phyloP scores from a whole-genome alignment of 805 yeast species.

The Candida railenensis region DNA sequence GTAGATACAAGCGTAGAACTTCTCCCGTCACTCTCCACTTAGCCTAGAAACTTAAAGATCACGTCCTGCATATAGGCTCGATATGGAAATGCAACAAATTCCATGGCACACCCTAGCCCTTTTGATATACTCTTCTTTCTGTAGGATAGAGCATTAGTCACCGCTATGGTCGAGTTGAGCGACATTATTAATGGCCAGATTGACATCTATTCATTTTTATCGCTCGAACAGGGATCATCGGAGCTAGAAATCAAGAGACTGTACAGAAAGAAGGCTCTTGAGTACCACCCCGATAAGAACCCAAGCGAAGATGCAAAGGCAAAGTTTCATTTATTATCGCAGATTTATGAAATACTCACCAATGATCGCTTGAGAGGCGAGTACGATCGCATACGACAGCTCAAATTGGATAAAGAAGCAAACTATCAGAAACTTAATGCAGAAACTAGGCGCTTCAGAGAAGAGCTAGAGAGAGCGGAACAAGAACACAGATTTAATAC shows the following conservation, averaged over 20 bases:
- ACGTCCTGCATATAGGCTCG: not conserved
- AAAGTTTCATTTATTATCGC: conserved; percentile 27
- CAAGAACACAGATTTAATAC: conserved; percentile 11
- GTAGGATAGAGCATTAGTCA: not conserved
- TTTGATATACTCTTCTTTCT: not conserved
- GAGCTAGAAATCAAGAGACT: conserved; percentile 22
- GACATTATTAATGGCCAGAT: conserved; percentile 20
- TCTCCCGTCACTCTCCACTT: too few species aligned
- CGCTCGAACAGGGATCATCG: conserved; percentile 20
- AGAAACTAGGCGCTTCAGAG: conserved; percentile 24
- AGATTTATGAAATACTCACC: conserved; percentile 30
- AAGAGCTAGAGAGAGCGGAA: conserved; percentile 27
- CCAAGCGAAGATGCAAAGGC: conserved; percentile 21
- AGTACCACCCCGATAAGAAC: conserved; percentile 43
- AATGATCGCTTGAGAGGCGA: conserved; percentile 20
- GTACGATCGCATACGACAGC: conserved; percentile 29
- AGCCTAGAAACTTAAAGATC: too few species aligned
- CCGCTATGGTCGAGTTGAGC: not conserved
- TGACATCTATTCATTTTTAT: conserved; percentile 27
- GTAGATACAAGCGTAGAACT: too few species aligned
- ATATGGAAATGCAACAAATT: too few species aligned
- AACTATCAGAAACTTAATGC: conserved; percentile 17
- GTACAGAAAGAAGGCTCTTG: conserved; percentile 35
- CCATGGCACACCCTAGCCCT: too few species aligned
- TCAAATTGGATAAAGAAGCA: conserved; percentile 10